Evolutionary conservation across 1,284 basidiomycete genomes (phyloP).

Genomic region (Xanthoconium separans): DNA sequence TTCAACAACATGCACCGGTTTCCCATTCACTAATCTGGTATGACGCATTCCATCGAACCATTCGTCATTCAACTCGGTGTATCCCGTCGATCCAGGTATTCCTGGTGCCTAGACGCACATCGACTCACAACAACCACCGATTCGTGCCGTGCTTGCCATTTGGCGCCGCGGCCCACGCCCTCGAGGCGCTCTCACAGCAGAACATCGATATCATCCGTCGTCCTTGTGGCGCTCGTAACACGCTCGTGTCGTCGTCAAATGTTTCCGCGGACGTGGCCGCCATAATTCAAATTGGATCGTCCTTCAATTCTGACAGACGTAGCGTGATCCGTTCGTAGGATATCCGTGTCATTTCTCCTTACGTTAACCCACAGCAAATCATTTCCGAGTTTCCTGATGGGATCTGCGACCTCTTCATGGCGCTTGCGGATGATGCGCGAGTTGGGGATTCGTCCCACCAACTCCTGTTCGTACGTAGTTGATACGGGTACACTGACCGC

Average conservation of each 20-base stretch:
- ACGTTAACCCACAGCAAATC: constrained; percentile 29
- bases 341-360: constrained; percentile 25
- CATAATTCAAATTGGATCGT: constrained; percentile 15
- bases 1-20: too few species aligned
- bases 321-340: too few species aligned
- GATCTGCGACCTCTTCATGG: constrained; percentile 26
- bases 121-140: too few species aligned
- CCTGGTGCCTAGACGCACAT: too few species aligned
- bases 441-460: constrained; percentile 53
- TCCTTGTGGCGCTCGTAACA: constrained; percentile 21
- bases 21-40: too few species aligned
- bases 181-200: too few species aligned
- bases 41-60: too few species aligned
- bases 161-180: too few species aligned
- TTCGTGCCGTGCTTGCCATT: too few species aligned
- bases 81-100: too few species aligned
- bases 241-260: constrained; percentile 23
- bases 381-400: constrained; percentile 15
- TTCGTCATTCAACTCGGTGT: too few species aligned
- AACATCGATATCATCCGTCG: constrained; percentile 18
- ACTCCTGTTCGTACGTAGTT: constrained; percentile 13
- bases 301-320: background rate
- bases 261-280: constrained; percentile 30
- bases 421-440: constrained; percentile 8
- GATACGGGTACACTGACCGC: background rate